These are phyloP conservation scores for Reticulascus tulasneorum DNA, from an alignment of 2,329 filamentous ascomycete genomes.

Conservation along the genomic window DNA sequence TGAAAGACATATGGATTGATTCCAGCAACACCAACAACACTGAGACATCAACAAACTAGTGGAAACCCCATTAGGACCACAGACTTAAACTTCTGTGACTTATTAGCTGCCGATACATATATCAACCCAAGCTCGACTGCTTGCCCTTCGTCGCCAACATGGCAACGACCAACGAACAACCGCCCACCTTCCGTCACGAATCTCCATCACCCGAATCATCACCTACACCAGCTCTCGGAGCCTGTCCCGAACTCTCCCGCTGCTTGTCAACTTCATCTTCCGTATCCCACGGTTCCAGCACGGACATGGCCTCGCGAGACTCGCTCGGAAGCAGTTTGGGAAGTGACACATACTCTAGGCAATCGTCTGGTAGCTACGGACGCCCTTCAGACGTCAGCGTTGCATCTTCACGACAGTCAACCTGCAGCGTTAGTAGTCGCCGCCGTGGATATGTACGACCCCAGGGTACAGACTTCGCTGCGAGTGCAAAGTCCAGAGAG, in stretches of 20 bases:
- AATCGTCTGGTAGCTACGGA: constrained; percentile 58
- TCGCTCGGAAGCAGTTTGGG: constrained; percentile 56
- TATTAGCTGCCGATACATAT: no score
- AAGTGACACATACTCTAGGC: constrained; percentile 55
- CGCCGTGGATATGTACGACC: constrained; percentile 84
- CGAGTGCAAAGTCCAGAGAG: constrained; percentile 83
- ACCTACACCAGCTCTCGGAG: constrained; percentile 59
- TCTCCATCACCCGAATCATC: constrained; percentile 64
- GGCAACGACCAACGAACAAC: constrained; percentile 28
- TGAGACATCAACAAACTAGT: no score
- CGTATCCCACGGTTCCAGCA: constrained; percentile 51
- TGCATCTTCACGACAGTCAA: constrained; percentile 41
- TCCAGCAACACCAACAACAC: no score
- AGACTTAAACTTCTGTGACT: no score
- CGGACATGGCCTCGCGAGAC: constrained; percentile 45
- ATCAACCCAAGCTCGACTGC: no score
- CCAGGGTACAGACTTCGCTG: constrained; percentile 82
- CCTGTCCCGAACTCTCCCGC: constrained; percentile 56
- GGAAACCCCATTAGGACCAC: no score
- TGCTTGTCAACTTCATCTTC: constrained; percentile 61
- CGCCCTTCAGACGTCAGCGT: constrained; percentile 39
- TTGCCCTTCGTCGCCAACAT: no score
- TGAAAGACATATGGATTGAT: no score
- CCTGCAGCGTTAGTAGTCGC: constrained; percentile 38
- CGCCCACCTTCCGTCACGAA: constrained; percentile 39